A percentile compares a stretch with the other conserved stretches of the same genome.
phyloP scores from a whole-genome alignment of 768 basidiomycete species.

The Tulasnella calospora region DNA sequence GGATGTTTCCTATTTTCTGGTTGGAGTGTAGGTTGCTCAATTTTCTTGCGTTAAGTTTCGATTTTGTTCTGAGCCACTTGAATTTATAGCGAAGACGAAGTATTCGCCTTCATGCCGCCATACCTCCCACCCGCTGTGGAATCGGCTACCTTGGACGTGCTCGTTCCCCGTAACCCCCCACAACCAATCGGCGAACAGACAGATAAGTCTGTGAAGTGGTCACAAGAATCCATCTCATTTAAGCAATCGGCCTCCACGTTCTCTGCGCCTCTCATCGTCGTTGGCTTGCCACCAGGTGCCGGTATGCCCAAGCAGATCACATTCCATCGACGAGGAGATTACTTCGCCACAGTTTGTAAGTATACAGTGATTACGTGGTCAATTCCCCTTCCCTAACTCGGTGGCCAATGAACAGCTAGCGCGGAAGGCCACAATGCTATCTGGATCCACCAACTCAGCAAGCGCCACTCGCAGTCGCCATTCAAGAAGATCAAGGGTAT shows the following conservation, averaged over 20 bases:
- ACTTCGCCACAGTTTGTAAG: conserved; percentile 91
- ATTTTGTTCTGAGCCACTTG: background rate
- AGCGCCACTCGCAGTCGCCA: conserved; percentile 93
- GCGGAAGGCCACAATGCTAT: conserved; percentile 73
- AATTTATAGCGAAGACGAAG: conserved; percentile 61
- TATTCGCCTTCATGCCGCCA: conserved; percentile 78
- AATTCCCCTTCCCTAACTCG: background rate
- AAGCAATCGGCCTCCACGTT: conserved; percentile 42
- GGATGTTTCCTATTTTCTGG: conserved; percentile 73
- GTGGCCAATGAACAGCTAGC: conserved; percentile 43
- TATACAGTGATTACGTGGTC: background rate
- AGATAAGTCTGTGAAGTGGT: conserved; percentile 59
- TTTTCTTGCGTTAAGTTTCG: background rate
- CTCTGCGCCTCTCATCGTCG: conserved; percentile 55
- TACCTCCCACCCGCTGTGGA: conserved; percentile 58
- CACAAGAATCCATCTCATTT: conserved; percentile 37
- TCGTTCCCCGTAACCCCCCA: conserved; percentile 61
- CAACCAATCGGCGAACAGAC: conserved; percentile 53
- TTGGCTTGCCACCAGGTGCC: conserved; percentile 59
- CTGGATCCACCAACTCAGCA: conserved; percentile 92
- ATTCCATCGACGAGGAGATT: conserved; percentile 95
- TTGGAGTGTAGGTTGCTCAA: conserved; percentile 62
- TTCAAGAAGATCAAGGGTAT: conserved; percentile 92
- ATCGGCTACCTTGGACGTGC: conserved; percentile 55
- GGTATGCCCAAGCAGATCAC: conserved; percentile 72